Percentiles rank a stretch among this genome's conserved stretches.
Evolutionary conservation across 2,329 filamentous ascomycete genomes (phyloP).

Genomic region (Hypocreales sp.): DNA sequence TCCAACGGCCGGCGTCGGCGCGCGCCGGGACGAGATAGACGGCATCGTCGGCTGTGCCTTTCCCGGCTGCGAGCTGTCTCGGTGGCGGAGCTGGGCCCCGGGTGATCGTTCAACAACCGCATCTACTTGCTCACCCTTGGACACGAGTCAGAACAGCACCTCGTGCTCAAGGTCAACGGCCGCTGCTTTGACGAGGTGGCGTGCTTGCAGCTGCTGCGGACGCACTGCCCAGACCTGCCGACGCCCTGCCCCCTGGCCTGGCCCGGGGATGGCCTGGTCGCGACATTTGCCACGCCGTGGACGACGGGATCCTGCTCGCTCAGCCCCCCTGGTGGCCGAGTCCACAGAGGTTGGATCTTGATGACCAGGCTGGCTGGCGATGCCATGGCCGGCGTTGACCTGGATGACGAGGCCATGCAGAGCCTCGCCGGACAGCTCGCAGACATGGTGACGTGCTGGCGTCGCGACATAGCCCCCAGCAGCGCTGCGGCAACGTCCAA

Average conservation of each 20-base stretch:
- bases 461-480: constrained; percentile 6
- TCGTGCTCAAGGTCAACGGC: constrained; percentile 9
- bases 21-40: constrained; percentile 4
- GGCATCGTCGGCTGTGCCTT: constrained; percentile 4
- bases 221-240: constrained; percentile 7
- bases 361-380: constrained; percentile 5
- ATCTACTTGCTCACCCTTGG: constrained; percentile 7
- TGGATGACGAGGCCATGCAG: constrained; percentile 3
- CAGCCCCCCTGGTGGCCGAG: not conserved
- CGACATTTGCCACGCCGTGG: constrained; percentile 1
- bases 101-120: constrained; percentile 9
- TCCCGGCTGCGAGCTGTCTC: constrained; percentile 4
- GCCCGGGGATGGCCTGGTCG: constrained; percentile 6
- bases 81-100: constrained; percentile 3
- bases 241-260: constrained; percentile 7
- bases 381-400: constrained; percentile 3
- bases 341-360: constrained; percentile 9
- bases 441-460: constrained; percentile 5
- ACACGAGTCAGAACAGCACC: constrained; percentile 1
- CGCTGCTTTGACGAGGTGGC: constrained; percentile 10
- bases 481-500: constrained; percentile 6
- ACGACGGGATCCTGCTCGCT: not conserved
- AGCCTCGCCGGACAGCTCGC: constrained; percentile 6
- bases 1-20: constrained; percentile 7
- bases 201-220: constrained; percentile 5